Conservation (phyloP, 2,329 filamentous ascomycete species). For the Talaromyces funiculosus region DNA sequence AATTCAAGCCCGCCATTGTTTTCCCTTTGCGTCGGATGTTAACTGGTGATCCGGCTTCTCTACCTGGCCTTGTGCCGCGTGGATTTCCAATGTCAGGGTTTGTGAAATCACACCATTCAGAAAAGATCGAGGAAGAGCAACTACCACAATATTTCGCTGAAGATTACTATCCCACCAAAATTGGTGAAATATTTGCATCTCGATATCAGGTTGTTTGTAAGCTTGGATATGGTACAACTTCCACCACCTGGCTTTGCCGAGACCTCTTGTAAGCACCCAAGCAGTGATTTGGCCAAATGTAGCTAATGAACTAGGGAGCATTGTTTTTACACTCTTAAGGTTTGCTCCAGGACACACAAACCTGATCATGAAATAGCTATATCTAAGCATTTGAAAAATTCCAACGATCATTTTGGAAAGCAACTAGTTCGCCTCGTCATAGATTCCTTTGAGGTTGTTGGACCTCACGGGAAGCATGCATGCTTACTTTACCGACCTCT, state of each 20-base stretch:
- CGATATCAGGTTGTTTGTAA: slow-evolving; percentile 22
- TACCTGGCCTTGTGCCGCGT: too few species aligned
- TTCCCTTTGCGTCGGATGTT: too few species aligned
- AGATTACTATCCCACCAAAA: slow-evolving; percentile 16
- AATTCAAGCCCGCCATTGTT: too few species aligned
- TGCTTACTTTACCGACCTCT: too few species aligned
- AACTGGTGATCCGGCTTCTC: too few species aligned
- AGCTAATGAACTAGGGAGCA: slow-evolving; percentile 13
- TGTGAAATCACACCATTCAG: too few species aligned
- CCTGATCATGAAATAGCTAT: slow-evolving; percentile 21
- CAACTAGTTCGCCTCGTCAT: too few species aligned
- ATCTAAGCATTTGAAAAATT: slow-evolving; percentile 17
- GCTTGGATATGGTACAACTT: slow-evolving; percentile 22
- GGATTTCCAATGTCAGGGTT: too few species aligned
- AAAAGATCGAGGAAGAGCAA: slow-evolving; percentile 16
- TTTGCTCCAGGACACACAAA: slow-evolving; percentile 15
- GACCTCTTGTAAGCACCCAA: slow-evolving; percentile 16
- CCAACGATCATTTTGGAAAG: neutral
- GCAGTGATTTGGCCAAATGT: neutral
- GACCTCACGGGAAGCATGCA: too few species aligned
- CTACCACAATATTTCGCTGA: slow-evolving; percentile 16
- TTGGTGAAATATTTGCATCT: slow-evolving; percentile 17
- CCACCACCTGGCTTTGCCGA: slow-evolving; percentile 22
- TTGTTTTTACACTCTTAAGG: slow-evolving; percentile 17
- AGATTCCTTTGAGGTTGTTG: too few species aligned